These are phyloP conservation scores for Eucalyptus marginata DNA, from an alignment of 345 rosid species.

Conservation along the genomic window DNA sequence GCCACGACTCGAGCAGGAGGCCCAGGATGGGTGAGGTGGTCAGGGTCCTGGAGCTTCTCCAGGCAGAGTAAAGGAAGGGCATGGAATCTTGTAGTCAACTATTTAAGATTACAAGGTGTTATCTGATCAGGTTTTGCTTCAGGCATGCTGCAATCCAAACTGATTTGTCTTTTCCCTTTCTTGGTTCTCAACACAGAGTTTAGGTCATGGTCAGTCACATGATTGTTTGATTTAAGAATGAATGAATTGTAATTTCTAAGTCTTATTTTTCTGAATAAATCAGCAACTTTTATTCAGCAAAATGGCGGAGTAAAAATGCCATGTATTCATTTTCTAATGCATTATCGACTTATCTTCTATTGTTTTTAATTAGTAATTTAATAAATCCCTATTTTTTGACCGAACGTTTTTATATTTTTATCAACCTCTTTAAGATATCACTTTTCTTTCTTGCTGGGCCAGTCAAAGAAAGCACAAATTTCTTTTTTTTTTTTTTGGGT, in stretches of 20 bases:
- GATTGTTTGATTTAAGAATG: background rate
- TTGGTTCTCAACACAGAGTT: background rate
- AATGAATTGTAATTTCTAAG: background rate
- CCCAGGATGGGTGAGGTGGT: constrained; percentile 63
- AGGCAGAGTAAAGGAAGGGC: background rate
- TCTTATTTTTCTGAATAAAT: background rate
- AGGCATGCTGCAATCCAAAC: background rate
- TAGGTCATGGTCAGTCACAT: background rate
- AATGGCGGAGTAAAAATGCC: background rate
- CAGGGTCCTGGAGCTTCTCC: constrained; percentile 41
- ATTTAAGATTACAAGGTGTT: background rate
- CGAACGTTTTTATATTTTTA: background rate
- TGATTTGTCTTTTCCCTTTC: background rate
- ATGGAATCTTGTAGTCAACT: background rate
- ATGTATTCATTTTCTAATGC: background rate
- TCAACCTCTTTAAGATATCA: background rate
- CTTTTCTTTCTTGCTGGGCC: background rate
- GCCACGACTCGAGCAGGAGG: constrained; percentile 49
- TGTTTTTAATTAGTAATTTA: background rate
- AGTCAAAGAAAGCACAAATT: background rate
- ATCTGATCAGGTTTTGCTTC: background rate
- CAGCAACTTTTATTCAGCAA: background rate
- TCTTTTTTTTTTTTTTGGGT: background rate
- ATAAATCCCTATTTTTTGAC: background rate
- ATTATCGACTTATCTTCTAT: too few species aligned